Base-by-base conservation (phyloP, 148 eudicot species). In the Persicaria maculosa region DNA sequence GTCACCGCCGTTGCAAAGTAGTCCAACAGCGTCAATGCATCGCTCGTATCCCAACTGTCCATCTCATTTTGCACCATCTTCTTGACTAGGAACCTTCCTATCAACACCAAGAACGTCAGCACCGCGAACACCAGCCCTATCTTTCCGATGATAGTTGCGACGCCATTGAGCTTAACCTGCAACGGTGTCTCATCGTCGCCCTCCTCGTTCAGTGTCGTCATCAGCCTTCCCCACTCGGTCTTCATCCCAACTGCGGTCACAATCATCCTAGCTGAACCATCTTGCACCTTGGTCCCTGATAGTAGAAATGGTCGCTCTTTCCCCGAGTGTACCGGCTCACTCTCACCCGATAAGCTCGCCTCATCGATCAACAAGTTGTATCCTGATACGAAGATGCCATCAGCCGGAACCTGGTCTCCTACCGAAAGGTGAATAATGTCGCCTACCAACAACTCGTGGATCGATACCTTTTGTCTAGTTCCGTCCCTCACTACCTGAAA, bases 131-230 rank as follows among this genome's bases (percentile, higher is more conserved):
- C 91, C 77, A 90, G 81, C 22, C 97, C 97, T 4, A 90, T 86
- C 64, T 93, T 90, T 15, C 97, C 97, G 40, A 93, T 88, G 25
- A 93, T 82, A 0, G 96, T 93, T 4, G 97, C 97, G 0, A 93
- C 97, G 22, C 96, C 97, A 72, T 90, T 93, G 4, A 93, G 85
- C 88, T 93, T 93, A 73, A 93, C 97, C 72, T 93, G 97, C 55
- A 93, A 68, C 0, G 97, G 97, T 1, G 97, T 92, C 84, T 92
- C 97, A 36, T 88, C 93, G 9, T 86, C 88, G 3, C 90, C 93
- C 9, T 85, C 91, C 68, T 90, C 91, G 11, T 79, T 88, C 0
- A 93, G 78, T 25, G 96, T 93, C 43, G 75, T 89, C 96, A 90
- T 90, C 74, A 93, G 75, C 36, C 84, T 77, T 68, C 97, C 97